Evolutionary conservation across 306 rosid genomes (phyloP).

Genomic region (Fragaria iinumae): DNA sequence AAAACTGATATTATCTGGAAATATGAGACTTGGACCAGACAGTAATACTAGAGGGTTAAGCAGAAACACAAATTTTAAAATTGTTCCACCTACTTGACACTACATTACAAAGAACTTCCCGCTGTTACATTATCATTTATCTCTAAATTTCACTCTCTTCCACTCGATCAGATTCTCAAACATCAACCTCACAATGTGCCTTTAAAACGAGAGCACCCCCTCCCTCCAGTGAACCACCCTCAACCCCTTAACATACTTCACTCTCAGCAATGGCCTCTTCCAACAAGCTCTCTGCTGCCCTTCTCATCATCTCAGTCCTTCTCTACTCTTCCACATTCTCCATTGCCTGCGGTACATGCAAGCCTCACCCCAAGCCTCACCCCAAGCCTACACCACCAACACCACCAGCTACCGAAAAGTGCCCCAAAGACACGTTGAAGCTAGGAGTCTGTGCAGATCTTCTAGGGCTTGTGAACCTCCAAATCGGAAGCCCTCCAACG

Average conservation of each 20-base stretch:
- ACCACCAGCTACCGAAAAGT: not conserved
- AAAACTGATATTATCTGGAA: not conserved
- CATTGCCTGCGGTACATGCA: constrained; percentile 35
- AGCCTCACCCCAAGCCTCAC: constrained; percentile 17
- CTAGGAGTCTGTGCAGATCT: constrained; percentile 58
- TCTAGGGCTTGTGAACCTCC: constrained; percentile 46
- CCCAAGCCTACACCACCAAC: not conserved
- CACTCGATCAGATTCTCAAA: constrained; percentile 45
- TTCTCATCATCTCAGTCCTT: constrained; percentile 49
- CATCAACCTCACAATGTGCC: constrained; percentile 38
- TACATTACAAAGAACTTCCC: constrained; percentile 25
- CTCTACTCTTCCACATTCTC: constrained; percentile 42
- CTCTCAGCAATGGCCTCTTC: constrained; percentile 25
- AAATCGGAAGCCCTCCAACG: constrained; percentile 50
- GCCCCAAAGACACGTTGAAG: constrained; percentile 51
- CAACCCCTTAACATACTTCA: not conserved
- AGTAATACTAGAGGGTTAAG: not conserved
- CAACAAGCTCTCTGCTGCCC: constrained; percentile 42
- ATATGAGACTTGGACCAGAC: no score
- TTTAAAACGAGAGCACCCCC: constrained; percentile 29
- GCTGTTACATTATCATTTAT: constrained; percentile 41
- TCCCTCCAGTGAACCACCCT: constrained; percentile 15
- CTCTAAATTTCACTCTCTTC: constrained; percentile 35
- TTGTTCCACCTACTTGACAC: not conserved
- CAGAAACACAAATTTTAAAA: not conserved